A percentile compares a stretch with the other conserved stretches of the same genome.
phyloP scores from a whole-genome alignment of 257 asterid genomes.

The Ilex aquifolium region DNA sequence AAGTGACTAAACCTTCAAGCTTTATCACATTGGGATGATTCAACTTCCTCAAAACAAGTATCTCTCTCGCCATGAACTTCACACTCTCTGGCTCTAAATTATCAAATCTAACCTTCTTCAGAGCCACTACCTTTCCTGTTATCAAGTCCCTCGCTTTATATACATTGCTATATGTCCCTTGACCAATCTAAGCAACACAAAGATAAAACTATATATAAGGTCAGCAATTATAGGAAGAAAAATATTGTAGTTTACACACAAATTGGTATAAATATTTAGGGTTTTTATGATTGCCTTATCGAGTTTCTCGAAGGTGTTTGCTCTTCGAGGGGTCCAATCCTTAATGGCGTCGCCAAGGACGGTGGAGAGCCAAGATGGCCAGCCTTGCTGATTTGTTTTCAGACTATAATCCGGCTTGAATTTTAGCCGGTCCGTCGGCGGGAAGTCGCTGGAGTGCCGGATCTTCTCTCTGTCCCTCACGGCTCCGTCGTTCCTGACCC shows the following conservation, averaged over 20 bases:
- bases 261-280: background rate
- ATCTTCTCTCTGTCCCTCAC: constrained; percentile 23
- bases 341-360: constrained; percentile 75
- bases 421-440: constrained; percentile 16
- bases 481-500: constrained; percentile 6
- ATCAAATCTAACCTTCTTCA: constrained; percentile 88
- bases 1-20: constrained; percentile 84
- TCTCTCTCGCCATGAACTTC: constrained; percentile 84
- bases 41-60: constrained; percentile 54
- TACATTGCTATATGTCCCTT: constrained; percentile 91
- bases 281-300: constrained; percentile 48
- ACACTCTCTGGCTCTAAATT: constrained; percentile 69
- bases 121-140: constrained; percentile 82
- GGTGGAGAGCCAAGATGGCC: constrained; percentile 84
- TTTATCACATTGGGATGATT: constrained; percentile 90
- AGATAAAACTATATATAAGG: background rate
- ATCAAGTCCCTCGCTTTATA: constrained; percentile 84
- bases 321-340: constrained; percentile 87
- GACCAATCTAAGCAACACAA: constrained; percentile 62
- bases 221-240: background rate
- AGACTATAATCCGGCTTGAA: constrained; percentile 27
- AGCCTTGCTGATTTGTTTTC: constrained; percentile 38
- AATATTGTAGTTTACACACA: background rate
- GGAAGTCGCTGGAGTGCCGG: constrained; percentile 14
- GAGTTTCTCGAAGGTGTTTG: constrained; percentile 77